phyloP scores from a whole-genome alignment of 768 basidiomycete genomes.

The Ephemerocybe angulata region DNA sequence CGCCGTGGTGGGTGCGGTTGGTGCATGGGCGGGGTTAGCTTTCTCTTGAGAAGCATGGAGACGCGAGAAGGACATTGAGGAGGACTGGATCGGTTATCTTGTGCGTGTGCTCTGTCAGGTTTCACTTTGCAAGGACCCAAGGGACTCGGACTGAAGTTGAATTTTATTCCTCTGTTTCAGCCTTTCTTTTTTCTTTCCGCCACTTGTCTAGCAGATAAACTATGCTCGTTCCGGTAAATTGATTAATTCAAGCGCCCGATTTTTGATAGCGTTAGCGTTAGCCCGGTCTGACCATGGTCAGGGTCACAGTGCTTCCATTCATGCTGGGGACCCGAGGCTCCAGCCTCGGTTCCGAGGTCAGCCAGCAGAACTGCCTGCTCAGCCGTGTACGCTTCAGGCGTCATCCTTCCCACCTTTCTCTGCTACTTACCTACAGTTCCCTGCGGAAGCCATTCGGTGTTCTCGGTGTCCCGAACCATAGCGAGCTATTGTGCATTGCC shows the following conservation, averaged over 20 bases:
- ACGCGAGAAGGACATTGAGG: neutral
- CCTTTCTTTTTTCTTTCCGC: neutral
- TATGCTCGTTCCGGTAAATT: neutral
- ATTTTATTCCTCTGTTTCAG: neutral
- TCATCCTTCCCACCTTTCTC: neutral
- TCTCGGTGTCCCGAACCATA: neutral
- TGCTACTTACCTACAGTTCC: too few relatives aligned
- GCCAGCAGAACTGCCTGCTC: neutral
- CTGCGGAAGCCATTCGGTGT: neutral
- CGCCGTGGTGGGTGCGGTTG: conserved; percentile 59
- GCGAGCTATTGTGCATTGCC: neutral
- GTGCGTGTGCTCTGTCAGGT: neutral
- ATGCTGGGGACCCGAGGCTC: neutral
- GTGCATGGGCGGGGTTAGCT: conserved; percentile 57
- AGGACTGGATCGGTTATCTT: neutral
- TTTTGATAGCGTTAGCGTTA: neutral
- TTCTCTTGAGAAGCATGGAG: conserved; percentile 25
- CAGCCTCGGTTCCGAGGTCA: neutral
- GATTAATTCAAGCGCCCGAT: neutral
- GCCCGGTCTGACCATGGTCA: neutral
- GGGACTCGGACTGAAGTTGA: neutral
- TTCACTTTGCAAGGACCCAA: neutral
- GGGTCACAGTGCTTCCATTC: neutral
- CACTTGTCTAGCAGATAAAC: neutral
- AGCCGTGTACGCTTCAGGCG: neutral